Percentiles rank a stretch among this genome's conserved stretches.
Evolutionary conservation across 441 rosid genomes (phyloP).

Genomic region (Lepidium campestre): DNA sequence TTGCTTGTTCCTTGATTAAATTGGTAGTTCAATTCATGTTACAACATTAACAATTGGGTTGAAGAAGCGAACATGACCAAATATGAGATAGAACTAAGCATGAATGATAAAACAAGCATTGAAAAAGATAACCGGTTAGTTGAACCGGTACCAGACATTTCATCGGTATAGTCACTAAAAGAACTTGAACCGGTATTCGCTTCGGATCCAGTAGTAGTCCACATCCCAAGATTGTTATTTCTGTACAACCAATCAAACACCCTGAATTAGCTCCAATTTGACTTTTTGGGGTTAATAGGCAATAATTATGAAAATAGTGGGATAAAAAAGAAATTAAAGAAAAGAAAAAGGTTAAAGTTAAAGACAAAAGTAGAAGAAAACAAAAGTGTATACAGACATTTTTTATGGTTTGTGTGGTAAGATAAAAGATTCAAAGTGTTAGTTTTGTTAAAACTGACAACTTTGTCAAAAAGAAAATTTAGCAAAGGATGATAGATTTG

Average conservation of each 20-base stretch:
- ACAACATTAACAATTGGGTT: constrained; percentile 29
- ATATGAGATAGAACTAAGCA: constrained; percentile 24
- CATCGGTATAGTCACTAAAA: constrained; percentile 37
- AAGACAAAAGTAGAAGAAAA: constrained; percentile 22
- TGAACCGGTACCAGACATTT: constrained; percentile 39
- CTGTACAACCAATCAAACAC: constrained; percentile 27
- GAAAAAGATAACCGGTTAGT: constrained; percentile 18
- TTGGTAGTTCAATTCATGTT: constrained; percentile 19
- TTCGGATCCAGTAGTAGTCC: constrained; percentile 55
- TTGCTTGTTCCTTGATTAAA: constrained; percentile 12
- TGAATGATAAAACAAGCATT: constrained; percentile 10
- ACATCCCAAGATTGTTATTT: constrained; percentile 76
- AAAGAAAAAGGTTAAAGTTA: constrained; percentile 15
- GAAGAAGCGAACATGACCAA: constrained; percentile 22
- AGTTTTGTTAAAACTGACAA: not conserved
- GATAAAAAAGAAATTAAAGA: not conserved
- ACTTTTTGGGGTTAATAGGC: not conserved
- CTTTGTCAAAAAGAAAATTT: not conserved
- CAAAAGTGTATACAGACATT: not conserved
- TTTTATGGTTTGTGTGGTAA: not conserved
- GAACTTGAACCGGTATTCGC: constrained; percentile 28
- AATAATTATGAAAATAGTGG: not conserved
- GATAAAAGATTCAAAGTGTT: not conserved
- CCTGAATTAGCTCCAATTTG: constrained; percentile 13
- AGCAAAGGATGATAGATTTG: not conserved